Evolutionary conservation across 345 rosid genomes (phyloP).

Genomic region (Eucalyptus lansdowneana): DNA sequence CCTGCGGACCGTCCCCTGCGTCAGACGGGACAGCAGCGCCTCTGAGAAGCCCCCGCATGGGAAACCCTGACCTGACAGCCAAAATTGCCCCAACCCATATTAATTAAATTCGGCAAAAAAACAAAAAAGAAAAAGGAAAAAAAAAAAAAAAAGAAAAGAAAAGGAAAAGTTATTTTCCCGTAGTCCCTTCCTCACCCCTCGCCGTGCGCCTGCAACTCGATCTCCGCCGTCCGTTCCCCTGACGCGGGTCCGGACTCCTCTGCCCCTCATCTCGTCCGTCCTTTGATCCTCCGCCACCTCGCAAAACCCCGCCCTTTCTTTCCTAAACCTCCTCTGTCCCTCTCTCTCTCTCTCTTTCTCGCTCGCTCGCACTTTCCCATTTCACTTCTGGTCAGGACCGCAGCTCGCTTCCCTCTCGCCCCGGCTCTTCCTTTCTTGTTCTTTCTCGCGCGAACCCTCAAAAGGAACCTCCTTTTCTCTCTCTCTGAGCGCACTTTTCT

Average conservation of each 20-base stretch:
- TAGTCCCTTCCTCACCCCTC: background rate
- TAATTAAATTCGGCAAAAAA: background rate
- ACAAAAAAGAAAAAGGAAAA: fast-evolving
- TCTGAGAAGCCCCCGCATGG: background rate
- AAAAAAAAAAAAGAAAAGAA: background rate
- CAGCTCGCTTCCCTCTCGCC: background rate
- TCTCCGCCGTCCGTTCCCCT: background rate
- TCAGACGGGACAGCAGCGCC: background rate
- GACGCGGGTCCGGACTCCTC: background rate
- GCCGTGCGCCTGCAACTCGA: background rate
- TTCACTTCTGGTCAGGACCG: background rate
- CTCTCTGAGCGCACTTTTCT: background rate
- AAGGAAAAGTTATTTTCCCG: background rate
- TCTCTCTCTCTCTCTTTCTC: background rate
- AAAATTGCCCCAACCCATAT: background rate
- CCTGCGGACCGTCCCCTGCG: background rate
- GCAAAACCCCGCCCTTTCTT: background rate
- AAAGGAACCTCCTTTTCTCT: constrained; percentile 12
- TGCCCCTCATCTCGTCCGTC: background rate
- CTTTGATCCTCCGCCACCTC: background rate
- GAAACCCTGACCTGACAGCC: background rate
- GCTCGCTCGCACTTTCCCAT: background rate
- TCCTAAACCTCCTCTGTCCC: background rate
- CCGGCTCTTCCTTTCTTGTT: background rate
- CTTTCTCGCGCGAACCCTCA: background rate